These are phyloP conservation scores for Moringa oleifera DNA, from an alignment of 345 rosid species.

Conservation along the genomic window DNA sequence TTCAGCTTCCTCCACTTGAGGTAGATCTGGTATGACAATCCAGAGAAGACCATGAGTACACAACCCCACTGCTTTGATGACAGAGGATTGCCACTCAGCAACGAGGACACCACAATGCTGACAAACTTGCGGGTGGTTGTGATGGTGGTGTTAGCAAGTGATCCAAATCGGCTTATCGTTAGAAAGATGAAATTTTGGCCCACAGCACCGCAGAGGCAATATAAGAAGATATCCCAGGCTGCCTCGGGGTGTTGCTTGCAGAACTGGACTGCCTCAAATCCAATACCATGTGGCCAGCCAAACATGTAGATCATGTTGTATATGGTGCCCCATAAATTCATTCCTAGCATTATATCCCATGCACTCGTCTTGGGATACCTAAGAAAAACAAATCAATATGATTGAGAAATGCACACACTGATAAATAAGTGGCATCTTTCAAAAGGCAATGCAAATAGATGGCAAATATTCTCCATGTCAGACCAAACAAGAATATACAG, in stretches of 20 bases:
- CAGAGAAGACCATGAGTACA: slow-evolving; percentile 87
- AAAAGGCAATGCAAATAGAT: background rate
- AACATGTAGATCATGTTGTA: slow-evolving; percentile 93
- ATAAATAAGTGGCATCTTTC: background rate
- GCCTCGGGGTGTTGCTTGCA: slow-evolving; percentile 90
- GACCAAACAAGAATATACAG: background rate
- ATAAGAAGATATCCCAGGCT: slow-evolving; percentile 77
- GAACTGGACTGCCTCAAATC: slow-evolving; percentile 66
- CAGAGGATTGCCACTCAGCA: slow-evolving; percentile 85
- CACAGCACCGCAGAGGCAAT: slow-evolving; percentile 89
- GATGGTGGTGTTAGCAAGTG: slow-evolving; percentile 88
- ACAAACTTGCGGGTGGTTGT: slow-evolving; percentile 93
- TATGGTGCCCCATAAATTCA: slow-evolving; percentile 93
- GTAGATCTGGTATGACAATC: slow-evolving; percentile 87
- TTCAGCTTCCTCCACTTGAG: slow-evolving; percentile 83
- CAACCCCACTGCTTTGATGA: slow-evolving; percentile 89
- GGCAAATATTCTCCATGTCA: background rate
- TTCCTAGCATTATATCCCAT: slow-evolving; percentile 95
- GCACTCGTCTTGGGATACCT: slow-evolving; percentile 88
- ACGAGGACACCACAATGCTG: slow-evolving; percentile 82
- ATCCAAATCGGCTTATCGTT: slow-evolving; percentile 90
- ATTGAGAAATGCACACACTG: background rate
- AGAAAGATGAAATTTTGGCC: slow-evolving; percentile 96
- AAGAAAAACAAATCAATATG: background rate
- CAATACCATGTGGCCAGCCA: slow-evolving; percentile 67